phyloP scores from a whole-genome alignment of 805 yeast genomes.

The Lachancea lanzarotensis region DNA sequence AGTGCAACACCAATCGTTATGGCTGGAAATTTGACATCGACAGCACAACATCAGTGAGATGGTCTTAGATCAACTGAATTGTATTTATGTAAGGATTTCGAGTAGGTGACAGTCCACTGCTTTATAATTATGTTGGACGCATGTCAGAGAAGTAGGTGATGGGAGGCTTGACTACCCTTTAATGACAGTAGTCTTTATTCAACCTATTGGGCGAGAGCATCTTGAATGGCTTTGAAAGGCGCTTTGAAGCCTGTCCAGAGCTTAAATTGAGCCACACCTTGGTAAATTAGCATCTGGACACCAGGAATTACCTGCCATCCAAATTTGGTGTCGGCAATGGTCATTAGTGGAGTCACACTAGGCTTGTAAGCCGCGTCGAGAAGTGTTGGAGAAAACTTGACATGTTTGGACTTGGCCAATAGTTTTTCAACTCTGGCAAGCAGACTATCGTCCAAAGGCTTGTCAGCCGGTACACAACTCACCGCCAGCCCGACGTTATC shows the following conservation, averaged over 20 bases:
- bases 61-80: no score
- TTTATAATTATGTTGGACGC: no score
- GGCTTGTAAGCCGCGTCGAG: slow-evolving; percentile 97
- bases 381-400: slow-evolving; percentile 47
- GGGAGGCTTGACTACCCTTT: background rate
- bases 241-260: slow-evolving; percentile 65
- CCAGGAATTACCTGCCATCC: slow-evolving; percentile 88
- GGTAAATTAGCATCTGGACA: slow-evolving; percentile 84
- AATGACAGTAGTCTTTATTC: no score
- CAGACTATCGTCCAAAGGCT: slow-evolving; percentile 52
- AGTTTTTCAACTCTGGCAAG: slow-evolving; percentile 42
- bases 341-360: slow-evolving; percentile 77
- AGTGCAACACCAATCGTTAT: no score
- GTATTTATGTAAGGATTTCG: no score
- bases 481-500: slow-evolving; percentile 54
- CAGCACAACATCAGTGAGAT: no score
- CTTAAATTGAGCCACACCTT: slow-evolving; percentile 83
- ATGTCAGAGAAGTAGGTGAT: no score
- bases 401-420: slow-evolving; percentile 37
- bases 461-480: slow-evolving; percentile 80
- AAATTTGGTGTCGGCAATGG: slow-evolving; percentile 52
- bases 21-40: no score
- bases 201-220: slow-evolving; percentile 42
- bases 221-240: slow-evolving; percentile 54
- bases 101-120: no score